Evolutionary conservation across 371 early-diverging fungal genomes (phyloP), one percentile per base, ranked within the genome.

Genomic region (Nematocida sp.): DNA sequence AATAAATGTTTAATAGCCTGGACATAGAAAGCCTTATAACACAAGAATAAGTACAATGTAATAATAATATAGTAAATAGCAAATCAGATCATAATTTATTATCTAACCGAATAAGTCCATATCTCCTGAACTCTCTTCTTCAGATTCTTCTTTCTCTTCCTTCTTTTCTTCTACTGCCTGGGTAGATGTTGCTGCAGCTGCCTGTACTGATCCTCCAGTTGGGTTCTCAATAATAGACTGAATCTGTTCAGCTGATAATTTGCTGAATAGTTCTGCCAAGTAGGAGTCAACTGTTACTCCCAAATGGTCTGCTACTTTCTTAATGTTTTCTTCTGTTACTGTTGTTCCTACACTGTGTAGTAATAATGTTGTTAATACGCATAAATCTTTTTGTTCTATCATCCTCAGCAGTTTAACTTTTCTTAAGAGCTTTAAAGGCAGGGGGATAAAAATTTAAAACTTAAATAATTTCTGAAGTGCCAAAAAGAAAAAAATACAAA

Each of bases 321-420:
- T 78, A 27, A 78, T 66, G 57, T 60, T 70, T n/a, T 78, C 54
- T 42, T 70, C 61, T 33, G 66, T 46, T 58, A 78, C 69, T 18
- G 13, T 44, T 61, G 25, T 18, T 69, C 71, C 71, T 55, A 66
- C n/a, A 6, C 55, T 25, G 70, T 67, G 69, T 18, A 78, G 44
- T 70, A 78, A 70, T 33, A 78, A 62, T 78, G 60, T 70, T 60
- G 80, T 67, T 60, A 78, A 58, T 78, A 70, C 70, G 80, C 80
- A 78, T 78, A 78, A n/a, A 15, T 78, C 70, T 78, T 78, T 78
- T 70, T 78, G 80, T 44, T 78, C 80, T 7, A 69, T 76, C 80
- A 78, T 78, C 76, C 71, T 78, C 52, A 67, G 80, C 80, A 78
- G 80, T 78, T 78, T 78, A 78, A 78, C 80, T 78, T 78, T 70